Conservation (phyloP, 768 basidiomycete species). For the Xerocomellus amylosporus region DNA sequence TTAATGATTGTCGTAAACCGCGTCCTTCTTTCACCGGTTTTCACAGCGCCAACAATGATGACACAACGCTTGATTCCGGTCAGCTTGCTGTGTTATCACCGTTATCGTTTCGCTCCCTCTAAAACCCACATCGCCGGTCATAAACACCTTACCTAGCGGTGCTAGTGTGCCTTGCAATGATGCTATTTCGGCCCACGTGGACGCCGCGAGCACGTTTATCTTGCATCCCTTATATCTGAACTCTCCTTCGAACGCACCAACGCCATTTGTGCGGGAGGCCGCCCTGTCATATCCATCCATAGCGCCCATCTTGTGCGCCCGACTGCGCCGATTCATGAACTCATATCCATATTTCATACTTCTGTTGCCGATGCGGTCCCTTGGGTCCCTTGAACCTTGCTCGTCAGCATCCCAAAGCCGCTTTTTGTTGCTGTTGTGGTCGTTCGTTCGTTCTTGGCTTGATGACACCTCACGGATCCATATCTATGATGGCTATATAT, state of each 20-base stretch:
- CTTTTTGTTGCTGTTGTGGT: not conserved
- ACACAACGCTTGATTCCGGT: conserved; percentile 7
- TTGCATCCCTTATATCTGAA: not conserved
- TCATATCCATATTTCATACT: conserved; percentile 2
- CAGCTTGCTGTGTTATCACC: not conserved
- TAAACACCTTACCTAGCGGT: not conserved
- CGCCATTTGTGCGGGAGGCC: conserved; percentile 10
- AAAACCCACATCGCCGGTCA: conserved; percentile 16
- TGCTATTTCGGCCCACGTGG: conserved; percentile 9
- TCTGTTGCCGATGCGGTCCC: not conserved
- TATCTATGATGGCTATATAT: conserved; percentile 13
- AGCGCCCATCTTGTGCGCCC: conserved; percentile 19
- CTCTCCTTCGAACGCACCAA: not conserved
- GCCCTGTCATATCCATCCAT: not conserved
- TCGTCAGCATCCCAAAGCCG: not conserved
- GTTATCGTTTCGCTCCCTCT: conserved; percentile 6
- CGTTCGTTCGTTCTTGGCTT: not conserved
- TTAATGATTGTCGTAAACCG: conserved; percentile 21
- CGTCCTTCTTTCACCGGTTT: conserved; percentile 2
- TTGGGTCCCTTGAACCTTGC: conserved; percentile 1
- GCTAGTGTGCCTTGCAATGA: not conserved
- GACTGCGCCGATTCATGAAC: conserved; percentile 19
- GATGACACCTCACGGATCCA: not conserved
- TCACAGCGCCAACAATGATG: conserved; percentile 15
- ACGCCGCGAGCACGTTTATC: conserved; percentile 2